Evolutionary conservation across 1,139 yeast species (phyloP).

Genomic region (Spencermartinsiella ligniputridi): DNA sequence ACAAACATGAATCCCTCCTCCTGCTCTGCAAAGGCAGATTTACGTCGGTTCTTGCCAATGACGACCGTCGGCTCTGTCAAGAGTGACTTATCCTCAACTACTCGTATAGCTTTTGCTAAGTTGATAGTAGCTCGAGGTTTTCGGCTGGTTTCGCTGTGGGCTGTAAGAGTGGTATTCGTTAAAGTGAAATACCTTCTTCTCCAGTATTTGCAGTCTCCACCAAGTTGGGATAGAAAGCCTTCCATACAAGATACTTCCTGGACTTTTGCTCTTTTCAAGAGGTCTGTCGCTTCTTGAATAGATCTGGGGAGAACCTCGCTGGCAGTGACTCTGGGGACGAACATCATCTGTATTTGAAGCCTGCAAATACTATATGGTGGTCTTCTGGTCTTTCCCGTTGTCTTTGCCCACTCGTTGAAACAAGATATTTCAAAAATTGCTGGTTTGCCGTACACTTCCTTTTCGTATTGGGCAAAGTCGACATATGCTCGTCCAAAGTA

Average conservation of each 20-base stretch:
- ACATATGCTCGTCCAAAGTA: conserved; percentile 78
- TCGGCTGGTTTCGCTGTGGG: conserved; percentile 58
- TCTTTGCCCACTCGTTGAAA: conserved; percentile 75
- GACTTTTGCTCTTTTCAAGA: conserved; percentile 23
- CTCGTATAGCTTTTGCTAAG: conserved; percentile 54
- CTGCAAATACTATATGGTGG: conserved; percentile 62
- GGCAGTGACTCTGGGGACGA: conserved; percentile 49
- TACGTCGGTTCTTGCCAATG: conserved; percentile 26
- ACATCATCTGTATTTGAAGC: conserved; percentile 67
- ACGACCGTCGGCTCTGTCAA: conserved; percentile 25
- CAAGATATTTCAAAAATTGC: conserved; percentile 54
- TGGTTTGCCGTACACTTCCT: conserved; percentile 50
- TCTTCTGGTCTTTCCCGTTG: conserved; percentile 34
- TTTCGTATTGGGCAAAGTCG: conserved; percentile 56
- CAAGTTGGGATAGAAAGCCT: conserved; percentile 68
- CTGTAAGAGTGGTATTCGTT: conserved; percentile 56
- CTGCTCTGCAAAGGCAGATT: conserved; percentile 29
- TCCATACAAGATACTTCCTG: conserved; percentile 32
- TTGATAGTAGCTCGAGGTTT: conserved; percentile 70
- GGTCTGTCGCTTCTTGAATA: conserved; percentile 46
- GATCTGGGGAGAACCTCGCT: conserved; percentile 51
- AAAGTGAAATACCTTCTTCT: conserved; percentile 60
- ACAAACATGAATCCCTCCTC: conserved; percentile 29
- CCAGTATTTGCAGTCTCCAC: conserved; percentile 70
- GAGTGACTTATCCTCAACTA: conserved; percentile 25